Conservation (phyloP, 805 yeast species). For the Yarrowia hollandica region DNA sequence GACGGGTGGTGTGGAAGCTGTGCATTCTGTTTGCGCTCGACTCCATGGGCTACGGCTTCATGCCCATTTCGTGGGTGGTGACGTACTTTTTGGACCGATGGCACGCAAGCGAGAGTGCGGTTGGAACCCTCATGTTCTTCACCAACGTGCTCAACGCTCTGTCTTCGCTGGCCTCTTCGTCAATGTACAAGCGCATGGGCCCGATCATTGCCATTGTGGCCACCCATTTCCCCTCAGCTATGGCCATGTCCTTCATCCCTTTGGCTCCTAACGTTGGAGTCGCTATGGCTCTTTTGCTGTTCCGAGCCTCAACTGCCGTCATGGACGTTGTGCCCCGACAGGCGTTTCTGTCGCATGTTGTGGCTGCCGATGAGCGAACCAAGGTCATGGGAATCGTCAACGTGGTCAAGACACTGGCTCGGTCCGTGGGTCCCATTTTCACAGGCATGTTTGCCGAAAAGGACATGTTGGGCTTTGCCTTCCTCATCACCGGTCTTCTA, state of each 20-base stretch:
- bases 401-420: conserved; percentile 79
- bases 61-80: conserved; percentile 86
- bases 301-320: conserved; percentile 63
- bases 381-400: conserved; percentile 83
- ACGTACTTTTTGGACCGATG: conserved; percentile 70
- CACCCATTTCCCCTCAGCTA: conserved; percentile 77
- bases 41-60: conserved; percentile 84
- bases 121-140: conserved; percentile 66
- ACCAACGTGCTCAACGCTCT: conserved; percentile 63
- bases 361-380: conserved; percentile 64
- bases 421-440: conserved; percentile 76
- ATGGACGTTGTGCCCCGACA: conserved; percentile 96
- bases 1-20: conserved; percentile 31
- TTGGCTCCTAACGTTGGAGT: conserved; percentile 44
- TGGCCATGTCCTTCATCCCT: conserved; percentile 59
- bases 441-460: conserved; percentile 70
- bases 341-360: conserved; percentile 67
- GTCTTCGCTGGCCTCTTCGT: conserved; percentile 76
- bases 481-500: conserved; percentile 41
- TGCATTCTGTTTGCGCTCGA: conserved; percentile 65
- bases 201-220: conserved; percentile 73
- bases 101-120: conserved; percentile 51
- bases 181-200: conserved; percentile 64
- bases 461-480: conserved; percentile 38
- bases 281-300: conserved; percentile 54